Base-by-base conservation (phyloP, 768 basidiomycete species). In the Tricholoma sp. region DNA sequence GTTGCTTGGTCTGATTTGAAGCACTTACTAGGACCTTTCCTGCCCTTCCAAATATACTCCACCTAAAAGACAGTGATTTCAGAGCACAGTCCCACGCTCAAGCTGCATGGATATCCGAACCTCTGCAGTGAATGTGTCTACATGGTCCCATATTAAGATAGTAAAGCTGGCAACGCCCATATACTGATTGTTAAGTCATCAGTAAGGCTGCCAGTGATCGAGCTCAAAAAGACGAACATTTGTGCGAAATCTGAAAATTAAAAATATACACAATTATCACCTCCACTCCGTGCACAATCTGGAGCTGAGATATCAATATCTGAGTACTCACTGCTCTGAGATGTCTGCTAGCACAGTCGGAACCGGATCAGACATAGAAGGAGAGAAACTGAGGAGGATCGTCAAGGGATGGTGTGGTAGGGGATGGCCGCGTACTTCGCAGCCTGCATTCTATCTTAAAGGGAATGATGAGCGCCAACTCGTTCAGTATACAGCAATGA, bases 141-240 rank as follows among this genome's bases (percentile, higher is more conserved):
- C 59, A 57, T 84, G 82, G 58, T 84, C 82, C 78, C 80, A 84
- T 12, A 84, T 56, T 11, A 85, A 70, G 12, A 80, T 62, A 1
- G 76, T 75, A 61, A 80, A 80, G 59, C 79, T 76, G 10, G 74
- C 74, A 34, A 84, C 67, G 11, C 79, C 83, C 33, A 85, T 72
- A 53, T 73, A 78, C 82, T 85, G 56, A 24, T 8, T 10, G 29
- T 47, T 32, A 24, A 24, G 15, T 28, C 15, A 10, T 49, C 29
- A 49, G 47, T 13, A 49, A 42, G 28, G 15, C 5, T 34, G 15
- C 17, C 37, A 17, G 0, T 28, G 1, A 44, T 15, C 29, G 29
- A 17, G 8, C 44, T 53, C n/a, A n/a, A 44, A n/a, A 44, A 32
- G 41, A 44, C 39, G 0, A 17, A 41, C 39, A 44, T 41, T 42